Percentiles rank a stretch among this genome's conserved stretches.
These are phyloP conservation scores for Elaeagnus macrophylla DNA, from an alignment of 306 rosid genomes.

Conservation along the genomic window DNA sequence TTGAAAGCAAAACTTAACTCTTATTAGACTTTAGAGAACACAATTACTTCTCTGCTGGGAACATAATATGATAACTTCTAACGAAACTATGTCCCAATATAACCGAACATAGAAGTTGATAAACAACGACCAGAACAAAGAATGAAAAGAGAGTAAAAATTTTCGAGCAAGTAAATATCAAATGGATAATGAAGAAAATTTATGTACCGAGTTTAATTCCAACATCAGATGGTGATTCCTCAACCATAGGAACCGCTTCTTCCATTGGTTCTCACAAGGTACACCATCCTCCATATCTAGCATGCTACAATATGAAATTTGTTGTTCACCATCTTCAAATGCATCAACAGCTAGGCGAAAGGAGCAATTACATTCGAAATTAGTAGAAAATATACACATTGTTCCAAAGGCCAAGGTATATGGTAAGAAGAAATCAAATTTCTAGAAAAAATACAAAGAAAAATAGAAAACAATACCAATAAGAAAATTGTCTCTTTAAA, in stretches of 20 bases:
- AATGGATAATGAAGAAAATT: not conserved
- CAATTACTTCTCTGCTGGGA: too few species aligned
- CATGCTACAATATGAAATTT: constrained; percentile 3
- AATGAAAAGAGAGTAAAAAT: not conserved
- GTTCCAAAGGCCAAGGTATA: not conserved
- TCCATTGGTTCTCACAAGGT: constrained; percentile 25
- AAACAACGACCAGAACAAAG: too few species aligned
- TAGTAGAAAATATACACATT: constrained; percentile 7
- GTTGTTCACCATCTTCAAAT: constrained; percentile 19
- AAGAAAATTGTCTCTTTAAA: too few species aligned
- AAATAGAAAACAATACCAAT: too few species aligned
- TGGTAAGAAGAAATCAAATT: not conserved
- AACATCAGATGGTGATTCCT: constrained; percentile 21
- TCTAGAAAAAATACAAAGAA: too few species aligned
- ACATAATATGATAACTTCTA: too few species aligned
- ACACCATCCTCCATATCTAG: constrained; percentile 25
- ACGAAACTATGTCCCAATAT: too few species aligned
- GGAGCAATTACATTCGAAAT: constrained; percentile 8
- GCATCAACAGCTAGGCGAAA: constrained; percentile 19
- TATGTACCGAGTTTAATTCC: constrained; percentile 4
- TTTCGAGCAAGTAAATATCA: not conserved
- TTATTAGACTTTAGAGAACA: too few species aligned
- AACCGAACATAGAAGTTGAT: too few species aligned
- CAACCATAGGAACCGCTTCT: constrained; percentile 27
- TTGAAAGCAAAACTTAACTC: too few species aligned